Conservation (phyloP, 768 basidiomycete genomes). For the Hericium coralloides region DNA sequence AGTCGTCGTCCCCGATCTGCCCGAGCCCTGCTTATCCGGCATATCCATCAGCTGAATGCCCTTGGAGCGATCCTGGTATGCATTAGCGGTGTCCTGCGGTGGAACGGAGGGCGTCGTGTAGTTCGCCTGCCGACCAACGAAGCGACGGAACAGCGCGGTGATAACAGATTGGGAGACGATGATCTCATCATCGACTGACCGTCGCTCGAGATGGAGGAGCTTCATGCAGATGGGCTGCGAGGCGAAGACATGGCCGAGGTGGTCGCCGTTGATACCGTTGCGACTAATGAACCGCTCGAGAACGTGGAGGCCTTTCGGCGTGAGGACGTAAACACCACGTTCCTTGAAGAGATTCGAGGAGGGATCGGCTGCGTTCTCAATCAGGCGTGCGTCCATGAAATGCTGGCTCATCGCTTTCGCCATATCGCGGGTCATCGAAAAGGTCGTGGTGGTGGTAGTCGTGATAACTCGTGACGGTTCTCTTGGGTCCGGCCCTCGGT, state of each 20-base stretch:
- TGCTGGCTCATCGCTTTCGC: conserved; percentile 99
- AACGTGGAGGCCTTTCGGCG: conserved; percentile 96
- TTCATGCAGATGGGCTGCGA: conserved; percentile 96
- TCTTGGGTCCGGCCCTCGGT: conserved; percentile 95
- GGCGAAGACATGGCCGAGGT: conserved; percentile 81
- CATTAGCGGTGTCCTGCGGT: conserved; percentile 52
- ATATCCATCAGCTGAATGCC: conserved; percentile 65
- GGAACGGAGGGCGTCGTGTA: conserved; percentile 43
- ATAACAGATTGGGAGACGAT: conserved; percentile 92
- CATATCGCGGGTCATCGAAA: conserved; percentile 99
- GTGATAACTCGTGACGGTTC: conserved; percentile 97
- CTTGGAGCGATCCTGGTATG: conserved; percentile 74
- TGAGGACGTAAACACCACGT: conserved; percentile 90
- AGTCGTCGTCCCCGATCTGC: conserved; percentile 36
- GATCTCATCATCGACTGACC: conserved; percentile 91
- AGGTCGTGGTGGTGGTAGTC: conserved; percentile 98
- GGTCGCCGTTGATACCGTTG: conserved; percentile 95
- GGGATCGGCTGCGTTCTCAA: conserved; percentile 93
- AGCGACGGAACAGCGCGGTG: conserved; percentile 92
- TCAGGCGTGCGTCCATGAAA: conserved; percentile 97
- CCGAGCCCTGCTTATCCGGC: conserved; percentile 49
- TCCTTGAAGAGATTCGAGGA: conserved; percentile 91
- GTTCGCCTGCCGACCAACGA: conserved; percentile 83
- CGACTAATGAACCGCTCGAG: conserved; percentile 99
- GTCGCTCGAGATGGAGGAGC: conserved; percentile 91